These are phyloP conservation scores for Mortierella sp. DNA, from an alignment of 371 early-diverging fungal species.

Conservation along the genomic window DNA sequence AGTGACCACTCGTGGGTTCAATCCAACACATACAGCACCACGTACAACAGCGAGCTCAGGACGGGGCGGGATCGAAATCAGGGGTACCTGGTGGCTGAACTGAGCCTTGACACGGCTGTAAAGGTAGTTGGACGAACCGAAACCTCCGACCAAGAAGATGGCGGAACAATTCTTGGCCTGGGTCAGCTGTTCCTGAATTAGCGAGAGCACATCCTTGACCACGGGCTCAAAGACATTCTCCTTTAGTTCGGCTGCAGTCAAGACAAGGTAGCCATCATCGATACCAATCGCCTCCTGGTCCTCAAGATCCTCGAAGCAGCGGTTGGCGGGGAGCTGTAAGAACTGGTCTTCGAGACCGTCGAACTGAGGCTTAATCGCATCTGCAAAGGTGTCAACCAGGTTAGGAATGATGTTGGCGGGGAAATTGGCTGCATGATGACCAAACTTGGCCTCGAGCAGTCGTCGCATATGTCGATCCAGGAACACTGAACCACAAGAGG, in stretches of 20 bases:
- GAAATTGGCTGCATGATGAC: constrained; percentile 62
- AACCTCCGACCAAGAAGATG: constrained; percentile 65
- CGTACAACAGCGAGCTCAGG: constrained; percentile 51
- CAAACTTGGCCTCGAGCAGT: constrained; percentile 62
- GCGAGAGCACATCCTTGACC: constrained; percentile 58
- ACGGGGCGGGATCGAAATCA: constrained; percentile 53
- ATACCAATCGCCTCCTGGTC: constrained; percentile 65
- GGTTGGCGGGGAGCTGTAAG: constrained; percentile 62
- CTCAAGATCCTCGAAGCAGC: constrained; percentile 60
- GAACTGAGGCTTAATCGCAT: constrained; percentile 68
- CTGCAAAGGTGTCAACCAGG: constrained; percentile 66
- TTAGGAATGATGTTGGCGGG: constrained; percentile 67
- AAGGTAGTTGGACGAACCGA: constrained; percentile 62
- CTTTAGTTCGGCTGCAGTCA: constrained; percentile 61
- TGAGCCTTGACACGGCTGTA: constrained; percentile 54
- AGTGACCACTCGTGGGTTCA: constrained; percentile 63
- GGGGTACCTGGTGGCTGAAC: constrained; percentile 53
- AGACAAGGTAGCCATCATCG: constrained; percentile 61
- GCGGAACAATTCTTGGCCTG: constrained; percentile 51
- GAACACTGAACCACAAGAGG: constrained; percentile 67
- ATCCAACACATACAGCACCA: constrained; percentile 60
- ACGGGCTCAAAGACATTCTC: constrained; percentile 69
- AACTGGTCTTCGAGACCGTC: constrained; percentile 65
- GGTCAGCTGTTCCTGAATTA: constrained; percentile 59
- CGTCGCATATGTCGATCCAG: constrained; percentile 69